Base-by-base conservation (phyloP, 2,329 filamentous ascomycete genomes). In the Neurospora crassa region DNA sequence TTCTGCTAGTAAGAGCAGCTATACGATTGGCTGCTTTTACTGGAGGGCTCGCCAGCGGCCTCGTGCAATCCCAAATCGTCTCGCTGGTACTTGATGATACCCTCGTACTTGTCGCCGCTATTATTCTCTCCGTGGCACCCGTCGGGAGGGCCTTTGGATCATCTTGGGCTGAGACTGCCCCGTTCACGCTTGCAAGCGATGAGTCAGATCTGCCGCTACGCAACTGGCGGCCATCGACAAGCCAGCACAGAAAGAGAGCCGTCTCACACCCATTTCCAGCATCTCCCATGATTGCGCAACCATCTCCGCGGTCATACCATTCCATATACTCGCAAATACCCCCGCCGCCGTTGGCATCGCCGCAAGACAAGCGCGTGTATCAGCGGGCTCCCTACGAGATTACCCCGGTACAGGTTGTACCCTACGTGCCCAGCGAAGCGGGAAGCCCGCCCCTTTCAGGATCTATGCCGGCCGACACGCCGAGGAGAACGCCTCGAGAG, bases 1-100 rank as follows among this genome's bases (percentile, higher is more conserved):
- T 85, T 40, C 77, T 85, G 34, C 74, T 85, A 16, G 74, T 78
- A 40, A 79, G 84, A 76, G 80, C 84, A 70, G 76, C 82, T 69
- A 81, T 83, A 69, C 78, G 83, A 14, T 77, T 83, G 18, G 76
- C 81, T 68, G 80, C 84, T 53, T 78, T 84, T 67, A 76, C 79
- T 10, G 76, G 75, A 37, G 83, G 81, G 8, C 73, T 83, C 11
- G 71, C 74, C 4, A 79, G 79, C 40, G 67, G 74, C 18, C 73
- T 83, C 1, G 80, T 82, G 69, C 80, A 82, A 68, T 83, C 80
- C 8, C 76, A 84, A 70, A 69, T 78, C 4, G 77, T 79, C 16
- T 79, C 80, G 37, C 80, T 83, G 74, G 73, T 84, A 8, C 75
- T 84, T 59, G 79, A 82, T 74, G 82, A 83, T 63, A 76, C 79